Evolutionary conservation across 148 eudicot species (phyloP).

Genomic region (Vaccinium vitisidaea): DNA sequence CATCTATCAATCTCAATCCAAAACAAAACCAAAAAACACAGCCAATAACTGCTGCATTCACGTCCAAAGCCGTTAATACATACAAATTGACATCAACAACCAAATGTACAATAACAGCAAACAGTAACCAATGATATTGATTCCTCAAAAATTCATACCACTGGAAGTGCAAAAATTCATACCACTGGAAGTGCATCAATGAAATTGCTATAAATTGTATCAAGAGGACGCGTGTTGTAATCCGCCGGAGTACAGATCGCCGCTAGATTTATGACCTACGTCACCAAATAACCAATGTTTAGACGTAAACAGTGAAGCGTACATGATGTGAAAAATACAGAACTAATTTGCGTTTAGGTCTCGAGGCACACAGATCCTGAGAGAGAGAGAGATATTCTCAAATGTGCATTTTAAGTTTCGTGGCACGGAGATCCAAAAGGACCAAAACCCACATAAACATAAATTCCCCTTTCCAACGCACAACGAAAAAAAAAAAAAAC

Average conservation of each 20-base stretch:
- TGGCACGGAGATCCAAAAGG: too few relatives aligned
- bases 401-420: too few relatives aligned
- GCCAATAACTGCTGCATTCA: not conserved
- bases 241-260: conserved; percentile 99
- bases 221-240: conserved; percentile 96
- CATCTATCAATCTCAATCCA: not conserved
- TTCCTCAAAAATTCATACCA: conserved; percentile 53
- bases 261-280: conserved; percentile 86
- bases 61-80: not conserved
- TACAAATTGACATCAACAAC: not conserved
- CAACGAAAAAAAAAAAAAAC: not conserved
- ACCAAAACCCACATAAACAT: too few relatives aligned
- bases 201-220: conserved; percentile 98
- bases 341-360: not conserved
- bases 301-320: not conserved
- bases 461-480: not conserved
- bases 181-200: conserved; percentile 99
- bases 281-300: conserved; percentile 16
- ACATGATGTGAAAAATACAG: not conserved
- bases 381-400: too few relatives aligned
- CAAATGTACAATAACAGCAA: not conserved
- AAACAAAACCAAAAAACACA: not conserved
- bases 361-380: conserved; percentile 7
- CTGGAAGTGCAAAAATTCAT: conserved; percentile 80
- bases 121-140: not conserved